Conservation (phyloP, 2,329 filamentous ascomycete genomes). For the Lecanosticta acicola region DNA sequence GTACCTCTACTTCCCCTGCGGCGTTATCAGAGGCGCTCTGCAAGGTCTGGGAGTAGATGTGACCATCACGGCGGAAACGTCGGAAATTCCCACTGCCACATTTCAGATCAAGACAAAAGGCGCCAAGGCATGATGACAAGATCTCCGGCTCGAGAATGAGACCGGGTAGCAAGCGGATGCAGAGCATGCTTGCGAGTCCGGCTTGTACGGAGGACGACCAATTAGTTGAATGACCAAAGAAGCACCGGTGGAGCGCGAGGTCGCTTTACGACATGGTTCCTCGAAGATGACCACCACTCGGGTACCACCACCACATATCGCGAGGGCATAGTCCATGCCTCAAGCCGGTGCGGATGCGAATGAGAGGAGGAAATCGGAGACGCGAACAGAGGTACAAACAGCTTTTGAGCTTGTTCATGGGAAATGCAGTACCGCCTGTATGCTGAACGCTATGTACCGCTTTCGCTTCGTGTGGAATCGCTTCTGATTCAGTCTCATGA, state of each 20-base stretch:
- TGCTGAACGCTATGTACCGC: conserved; percentile 7
- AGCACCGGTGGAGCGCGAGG: too few species aligned
- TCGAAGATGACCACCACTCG: too few species aligned
- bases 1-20: conserved; percentile 95
- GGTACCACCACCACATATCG: too few species aligned
- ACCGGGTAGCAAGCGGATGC: too few species aligned
- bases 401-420: background rate
- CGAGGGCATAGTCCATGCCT: too few species aligned
- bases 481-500: conserved; percentile 6
- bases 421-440: conserved; percentile 6
- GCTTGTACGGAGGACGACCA: too few species aligned
- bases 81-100: conserved; percentile 77
- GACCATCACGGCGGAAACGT: conserved; percentile 84
- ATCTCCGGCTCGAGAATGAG: too few species aligned
- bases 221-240: too few species aligned
- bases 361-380: background rate
- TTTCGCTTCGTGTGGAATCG: conserved; percentile 1
- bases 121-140: conserved; percentile 56
- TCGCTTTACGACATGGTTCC: too few species aligned
- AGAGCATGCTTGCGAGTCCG: too few species aligned
- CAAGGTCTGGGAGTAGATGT: conserved; percentile 87
- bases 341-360: too few species aligned
- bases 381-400: background rate
- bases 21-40: conserved; percentile 83
- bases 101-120: conserved; percentile 91